phyloP scores from a whole-genome alignment of 31 red algal genomes.

The Endocladia muricata region DNA sequence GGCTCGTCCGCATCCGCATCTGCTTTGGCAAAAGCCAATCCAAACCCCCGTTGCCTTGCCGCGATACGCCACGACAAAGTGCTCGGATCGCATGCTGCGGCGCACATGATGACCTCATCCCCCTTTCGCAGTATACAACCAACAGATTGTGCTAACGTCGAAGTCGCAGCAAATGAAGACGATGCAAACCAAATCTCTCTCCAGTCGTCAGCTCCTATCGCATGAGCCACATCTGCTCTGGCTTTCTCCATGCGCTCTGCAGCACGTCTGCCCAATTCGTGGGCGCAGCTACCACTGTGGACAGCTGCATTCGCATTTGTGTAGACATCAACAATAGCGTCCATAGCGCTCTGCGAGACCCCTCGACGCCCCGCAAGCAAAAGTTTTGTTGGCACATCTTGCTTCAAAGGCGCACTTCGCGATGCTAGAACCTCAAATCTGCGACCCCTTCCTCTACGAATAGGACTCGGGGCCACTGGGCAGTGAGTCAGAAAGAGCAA shows the following conservation, averaged over 20 bases:
- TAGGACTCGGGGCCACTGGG: too few relatives aligned
- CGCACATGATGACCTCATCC: conserved; percentile 16
- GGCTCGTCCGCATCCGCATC: not conserved
- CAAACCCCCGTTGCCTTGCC: not conserved
- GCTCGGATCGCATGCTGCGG: not conserved
- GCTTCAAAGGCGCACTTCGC: too few relatives aligned
- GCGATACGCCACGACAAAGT: conserved; percentile 3
- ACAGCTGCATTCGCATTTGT: conserved; percentile 1
- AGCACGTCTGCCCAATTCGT: conserved; percentile 28
- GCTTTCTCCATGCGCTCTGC: conserved; percentile 19
- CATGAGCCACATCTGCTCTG: conserved; percentile 1
- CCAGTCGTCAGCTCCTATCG: conserved; percentile 6
- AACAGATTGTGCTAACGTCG: conserved; percentile 9
- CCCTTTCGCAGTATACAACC: conserved; percentile 8
- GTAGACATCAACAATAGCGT: conserved; percentile 23
- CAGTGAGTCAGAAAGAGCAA: too few relatives aligned
- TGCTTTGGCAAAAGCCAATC: not conserved
- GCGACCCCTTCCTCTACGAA: too few relatives aligned
- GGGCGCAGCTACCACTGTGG: conserved; percentile 28
- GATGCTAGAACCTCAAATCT: too few relatives aligned
- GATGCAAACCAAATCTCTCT: conserved; percentile 21
- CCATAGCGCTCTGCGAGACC: not conserved
- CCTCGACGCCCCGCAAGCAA: too few relatives aligned
- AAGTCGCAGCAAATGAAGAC: not conserved
- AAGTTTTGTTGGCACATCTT: too few relatives aligned